phyloP scores from a whole-genome alignment of 768 basidiomycete genomes.

The Clavaria fumosa region DNA sequence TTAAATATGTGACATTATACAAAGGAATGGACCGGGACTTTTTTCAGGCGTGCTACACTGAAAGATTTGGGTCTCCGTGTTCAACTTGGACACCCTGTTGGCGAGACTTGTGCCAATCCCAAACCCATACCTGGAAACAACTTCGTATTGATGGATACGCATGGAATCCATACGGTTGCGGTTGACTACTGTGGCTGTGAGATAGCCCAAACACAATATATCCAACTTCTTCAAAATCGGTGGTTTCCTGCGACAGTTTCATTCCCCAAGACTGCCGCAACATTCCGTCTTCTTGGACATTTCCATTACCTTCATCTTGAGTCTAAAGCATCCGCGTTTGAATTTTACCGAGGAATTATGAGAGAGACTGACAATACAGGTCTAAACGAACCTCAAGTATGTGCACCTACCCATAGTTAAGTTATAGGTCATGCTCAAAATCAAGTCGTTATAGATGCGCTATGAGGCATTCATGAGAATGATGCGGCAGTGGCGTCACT shows the following conservation, averaged over 20 bases:
- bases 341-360: conserved; percentile 18
- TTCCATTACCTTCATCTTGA: conserved; percentile 17
- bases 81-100: conserved; percentile 6
- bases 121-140: conserved; percentile 8
- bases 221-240: conserved; percentile 18
- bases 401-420: background rate
- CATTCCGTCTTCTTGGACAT: conserved; percentile 12
- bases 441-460: conserved; percentile 13
- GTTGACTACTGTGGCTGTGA: conserved; percentile 21
- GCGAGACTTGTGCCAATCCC: conserved; percentile 3
- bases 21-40: conserved; percentile 6
- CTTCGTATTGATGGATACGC: conserved; percentile 19
- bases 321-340: conserved; percentile 17
- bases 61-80: conserved; percentile 6
- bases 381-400: conserved; percentile 11
- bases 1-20: background rate
- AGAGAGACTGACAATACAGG: conserved; percentile 16
- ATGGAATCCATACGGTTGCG: conserved; percentile 18
- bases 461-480: conserved; percentile 16
- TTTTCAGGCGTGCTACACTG: conserved; percentile 3
- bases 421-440: background rate
- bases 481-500: conserved; percentile 13
- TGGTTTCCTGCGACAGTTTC: conserved; percentile 20
- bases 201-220: conserved; percentile 5
- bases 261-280: conserved; percentile 16